phyloP scores from a whole-genome alignment of 176 grass and related monocot species.

The Cenchrus purpureus region DNA sequence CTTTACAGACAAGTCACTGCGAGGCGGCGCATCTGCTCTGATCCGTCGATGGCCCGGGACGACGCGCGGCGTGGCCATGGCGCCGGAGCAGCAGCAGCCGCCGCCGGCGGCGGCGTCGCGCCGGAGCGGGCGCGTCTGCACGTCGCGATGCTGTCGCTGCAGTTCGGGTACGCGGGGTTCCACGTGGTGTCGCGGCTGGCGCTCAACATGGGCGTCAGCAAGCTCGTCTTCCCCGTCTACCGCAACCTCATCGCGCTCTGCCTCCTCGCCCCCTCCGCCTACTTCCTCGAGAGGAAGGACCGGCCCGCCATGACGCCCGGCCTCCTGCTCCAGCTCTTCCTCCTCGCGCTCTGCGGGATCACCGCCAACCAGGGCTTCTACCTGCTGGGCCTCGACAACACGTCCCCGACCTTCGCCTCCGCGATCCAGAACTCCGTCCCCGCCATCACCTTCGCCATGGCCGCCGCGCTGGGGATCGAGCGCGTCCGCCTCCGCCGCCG shows the following conservation, averaged over 20 bases:
- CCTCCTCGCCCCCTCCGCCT: slow-evolving; percentile 90
- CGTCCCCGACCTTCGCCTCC: slow-evolving; percentile 91
- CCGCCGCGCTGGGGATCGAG: slow-evolving; percentile 85
- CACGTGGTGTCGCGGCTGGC: slow-evolving; percentile 91
- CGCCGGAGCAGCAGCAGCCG: slow-evolving; percentile 42
- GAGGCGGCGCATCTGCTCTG: too few species aligned
- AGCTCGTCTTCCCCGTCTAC: slow-evolving; percentile 97
- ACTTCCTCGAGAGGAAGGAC: slow-evolving; percentile 99
- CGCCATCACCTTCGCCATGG: slow-evolving; percentile 98
- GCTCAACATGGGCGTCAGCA: slow-evolving; percentile 98
- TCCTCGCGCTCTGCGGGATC: slow-evolving; percentile 91
- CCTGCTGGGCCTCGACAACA: slow-evolving; percentile 90
- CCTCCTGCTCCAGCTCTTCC: slow-evolving; percentile 87
- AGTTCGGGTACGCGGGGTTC: slow-evolving; percentile 98
- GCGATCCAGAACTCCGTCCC: slow-evolving; percentile 99
- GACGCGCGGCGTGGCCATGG: too few species aligned
- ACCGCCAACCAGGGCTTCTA: slow-evolving; percentile 98
- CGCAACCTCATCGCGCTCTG: slow-evolving; percentile 95
- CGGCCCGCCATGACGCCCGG: slow-evolving; percentile 63
- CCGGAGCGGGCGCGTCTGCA: slow-evolving; percentile 94
- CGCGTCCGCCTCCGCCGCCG: slow-evolving; percentile 73
- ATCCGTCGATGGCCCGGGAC: too few species aligned
- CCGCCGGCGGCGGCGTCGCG: slow-evolving; percentile 55
- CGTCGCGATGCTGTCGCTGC: slow-evolving; percentile 90
- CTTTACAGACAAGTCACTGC: too few species aligned